Percentiles rank a stretch among this genome's conserved stretches.
phyloP scores from a whole-genome alignment of 1,139 yeast genomes.

The Candida labiduridarum region DNA sequence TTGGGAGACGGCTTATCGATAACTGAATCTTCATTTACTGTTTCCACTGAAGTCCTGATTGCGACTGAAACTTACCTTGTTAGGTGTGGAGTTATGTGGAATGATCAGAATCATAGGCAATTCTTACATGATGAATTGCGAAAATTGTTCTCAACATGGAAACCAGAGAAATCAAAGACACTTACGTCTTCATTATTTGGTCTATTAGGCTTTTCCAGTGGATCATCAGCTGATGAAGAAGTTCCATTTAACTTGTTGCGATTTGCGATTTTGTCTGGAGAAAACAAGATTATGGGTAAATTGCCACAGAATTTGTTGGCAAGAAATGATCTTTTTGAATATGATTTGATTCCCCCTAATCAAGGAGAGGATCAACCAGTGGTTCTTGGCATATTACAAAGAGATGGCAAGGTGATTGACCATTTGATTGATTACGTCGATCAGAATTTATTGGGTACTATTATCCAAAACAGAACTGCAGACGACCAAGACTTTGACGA shows the following conservation, averaged over 20 bases:
- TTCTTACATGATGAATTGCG: slow-evolving; percentile 48
- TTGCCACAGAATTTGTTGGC: slow-evolving; percentile 67
- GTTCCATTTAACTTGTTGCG: slow-evolving; percentile 65
- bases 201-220: slow-evolving; percentile 9
- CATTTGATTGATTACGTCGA: slow-evolving; percentile 40
- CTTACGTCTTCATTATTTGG: slow-evolving; percentile 20
- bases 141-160: slow-evolving; percentile 8
- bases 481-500: slow-evolving; percentile 29
- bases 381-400: slow-evolving; percentile 24
- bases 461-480: slow-evolving; percentile 34
- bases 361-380: slow-evolving; percentile 23
- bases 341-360: slow-evolving; percentile 60
- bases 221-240: slow-evolving; percentile 15
- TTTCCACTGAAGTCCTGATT: slow-evolving; percentile 30
- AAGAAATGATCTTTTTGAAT: slow-evolving; percentile 62
- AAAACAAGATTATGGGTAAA: slow-evolving; percentile 67
- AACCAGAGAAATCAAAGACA: slow-evolving; percentile 10
- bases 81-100: slow-evolving; percentile 54
- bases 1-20: slow-evolving; percentile 23
- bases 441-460: slow-evolving; percentile 41
- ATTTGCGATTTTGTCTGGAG: slow-evolving; percentile 70
- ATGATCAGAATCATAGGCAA: slow-evolving; percentile 42
- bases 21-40: slow-evolving; percentile 24
- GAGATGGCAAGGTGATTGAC: slow-evolving; percentile 27
- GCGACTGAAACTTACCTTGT: slow-evolving; percentile 55